These are phyloP conservation scores for Ophiocordyceps sinensis DNA, from an alignment of 2,329 filamentous ascomycete genomes.

Conservation along the genomic window DNA sequence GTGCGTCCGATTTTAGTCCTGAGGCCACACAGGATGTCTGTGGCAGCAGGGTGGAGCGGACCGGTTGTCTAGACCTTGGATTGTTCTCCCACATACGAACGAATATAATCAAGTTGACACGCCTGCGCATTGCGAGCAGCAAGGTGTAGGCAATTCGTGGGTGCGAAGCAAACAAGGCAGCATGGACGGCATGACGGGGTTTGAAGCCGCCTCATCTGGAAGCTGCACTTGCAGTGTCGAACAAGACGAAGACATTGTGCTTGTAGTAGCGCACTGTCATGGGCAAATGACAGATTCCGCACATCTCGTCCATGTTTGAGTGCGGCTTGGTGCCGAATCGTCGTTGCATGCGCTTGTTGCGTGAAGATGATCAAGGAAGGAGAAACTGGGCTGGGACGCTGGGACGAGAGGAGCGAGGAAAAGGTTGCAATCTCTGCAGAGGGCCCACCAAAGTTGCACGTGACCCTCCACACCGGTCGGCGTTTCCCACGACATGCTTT, in stretches of 20 bases:
- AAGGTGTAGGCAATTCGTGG: slow-evolving; percentile 50
- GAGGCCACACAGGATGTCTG: slow-evolving; percentile 37
- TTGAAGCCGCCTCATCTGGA: not conserved
- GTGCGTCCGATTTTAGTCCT: slow-evolving; percentile 52
- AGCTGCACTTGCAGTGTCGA: not conserved
- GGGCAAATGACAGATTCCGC: no score
- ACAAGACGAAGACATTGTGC: no score
- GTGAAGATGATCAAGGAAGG: not conserved
- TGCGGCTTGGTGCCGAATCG: no score
- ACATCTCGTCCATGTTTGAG: no score
- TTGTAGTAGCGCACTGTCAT: no score
- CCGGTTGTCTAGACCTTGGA: slow-evolving; percentile 51
- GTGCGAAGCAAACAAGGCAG: slow-evolving; percentile 6
- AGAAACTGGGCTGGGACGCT: not conserved
- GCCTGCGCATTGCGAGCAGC: slow-evolving; percentile 40
- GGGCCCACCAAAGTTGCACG: not conserved
- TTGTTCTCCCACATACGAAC: slow-evolving; percentile 51
- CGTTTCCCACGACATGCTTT: not conserved
- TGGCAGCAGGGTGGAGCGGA: slow-evolving; percentile 52
- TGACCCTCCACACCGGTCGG: not conserved
- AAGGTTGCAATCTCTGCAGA: no score
- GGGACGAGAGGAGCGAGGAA: no score
- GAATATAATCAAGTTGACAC: slow-evolving; percentile 42
- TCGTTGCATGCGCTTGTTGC: not conserved
- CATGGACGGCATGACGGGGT: not conserved